phyloP scores from a whole-genome alignment of 805 yeast species.

The Kuraishia molischiana region DNA sequence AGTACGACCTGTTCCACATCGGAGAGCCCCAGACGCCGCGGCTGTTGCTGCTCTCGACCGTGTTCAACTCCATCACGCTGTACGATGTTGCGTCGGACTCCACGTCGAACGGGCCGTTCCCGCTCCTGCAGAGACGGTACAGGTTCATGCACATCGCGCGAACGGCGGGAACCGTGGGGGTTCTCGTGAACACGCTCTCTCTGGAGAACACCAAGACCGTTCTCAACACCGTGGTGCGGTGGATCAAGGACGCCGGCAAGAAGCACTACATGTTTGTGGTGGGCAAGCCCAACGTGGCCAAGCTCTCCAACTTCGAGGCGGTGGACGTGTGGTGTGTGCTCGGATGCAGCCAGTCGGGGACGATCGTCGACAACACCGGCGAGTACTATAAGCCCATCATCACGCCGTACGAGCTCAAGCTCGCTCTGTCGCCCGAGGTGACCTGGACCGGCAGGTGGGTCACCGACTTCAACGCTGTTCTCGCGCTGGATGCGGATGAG shows the following conservation, averaged over 20 bases:
- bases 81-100: constrained; percentile 31
- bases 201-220: constrained; percentile 63
- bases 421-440: constrained; percentile 69
- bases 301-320: constrained; percentile 90
- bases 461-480: constrained; percentile 56
- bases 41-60: constrained; percentile 63
- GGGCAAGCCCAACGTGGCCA: constrained; percentile 96
- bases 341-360: constrained; percentile 94
- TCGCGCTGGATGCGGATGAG: constrained; percentile 27
- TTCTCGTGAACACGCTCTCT: constrained; percentile 84
- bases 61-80: constrained; percentile 43
- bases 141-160: constrained; percentile 81
- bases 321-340: constrained; percentile 90
- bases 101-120: constrained; percentile 50
- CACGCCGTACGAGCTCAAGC: constrained; percentile 83
- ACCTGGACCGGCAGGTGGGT: constrained; percentile 95
- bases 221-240: constrained; percentile 46
- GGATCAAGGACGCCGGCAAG: constrained; percentile 70
- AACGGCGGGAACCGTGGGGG: constrained; percentile 86
- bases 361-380: constrained; percentile 66
- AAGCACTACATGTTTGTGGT: constrained; percentile 92
- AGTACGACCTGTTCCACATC: constrained; percentile 59
- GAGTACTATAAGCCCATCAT: constrained; percentile 87
- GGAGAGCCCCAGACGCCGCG: constrained; percentile 73
- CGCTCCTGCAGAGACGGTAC: constrained; percentile 77